Base-by-base conservation (phyloP, 2,329 filamentous ascomycete genomes). In the Arthrocladium fulminans region DNA sequence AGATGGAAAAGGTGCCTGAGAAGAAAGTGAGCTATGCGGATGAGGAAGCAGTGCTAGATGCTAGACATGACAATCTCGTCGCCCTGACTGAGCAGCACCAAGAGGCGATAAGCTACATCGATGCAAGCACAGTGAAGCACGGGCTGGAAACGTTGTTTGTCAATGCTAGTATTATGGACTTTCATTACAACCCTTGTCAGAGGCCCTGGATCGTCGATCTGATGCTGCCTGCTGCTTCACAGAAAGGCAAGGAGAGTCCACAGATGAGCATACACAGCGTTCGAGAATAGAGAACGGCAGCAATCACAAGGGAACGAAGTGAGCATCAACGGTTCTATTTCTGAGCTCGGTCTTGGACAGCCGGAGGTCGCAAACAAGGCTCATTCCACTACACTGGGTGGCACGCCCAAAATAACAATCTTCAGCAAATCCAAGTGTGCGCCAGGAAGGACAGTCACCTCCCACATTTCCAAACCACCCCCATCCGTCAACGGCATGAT, bases 161-260 rank as follows among this genome's bases (percentile, higher is more conserved):
- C 9, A 80, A 81, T 63, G 76, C 76, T 2, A 74, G 74, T 55
- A 73, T 80, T 43, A 73, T 79, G 65, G 69, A 70, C 30, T 59
- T 73, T 10, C 52, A 53, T 10, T 77, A 79, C 60, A 57, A 61
- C 27, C 69, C 75, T 5, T 53, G 61, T 24, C 74, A 80, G 61
- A 72, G 69, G 30, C 74, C 76, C 1, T 80, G 75, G 73, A 50
- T 79, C 35, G 67, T 80, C 24, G 75, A 79, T 63, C 38, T 80
- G 45, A 73, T 79, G 59, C 56, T 72, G 23, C 65, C 67, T 19
- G 15, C 20, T 15, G n/a, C 44, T 32, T 6, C 7, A 20, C 13
- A 3, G 2, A 15, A 19, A 5, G 17, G 23, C 4, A 24, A 19
- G 8, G 8, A 44, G 12, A 24, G n/a, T 19, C 8, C 24, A 8